These are phyloP conservation scores for Kwoniella mangroviensis DNA, from an alignment of 768 basidiomycete species.

Conservation along the genomic window DNA sequence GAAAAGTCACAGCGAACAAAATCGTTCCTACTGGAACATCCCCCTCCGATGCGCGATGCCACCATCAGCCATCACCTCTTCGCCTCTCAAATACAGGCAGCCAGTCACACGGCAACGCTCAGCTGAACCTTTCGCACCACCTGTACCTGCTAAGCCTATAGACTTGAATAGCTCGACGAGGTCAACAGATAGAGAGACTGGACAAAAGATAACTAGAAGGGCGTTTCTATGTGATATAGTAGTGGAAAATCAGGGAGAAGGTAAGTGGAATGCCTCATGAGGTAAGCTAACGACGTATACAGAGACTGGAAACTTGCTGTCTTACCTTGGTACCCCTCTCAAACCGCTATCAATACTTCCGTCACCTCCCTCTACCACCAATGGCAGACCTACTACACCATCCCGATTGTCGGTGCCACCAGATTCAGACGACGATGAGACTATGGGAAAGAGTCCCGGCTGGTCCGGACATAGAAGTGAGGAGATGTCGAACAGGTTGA, in stretches of 20 bases:
- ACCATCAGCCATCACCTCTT: background rate
- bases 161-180: conserved; percentile 52
- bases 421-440: conserved; percentile 25
- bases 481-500: conserved; percentile 58
- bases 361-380: conserved; percentile 20
- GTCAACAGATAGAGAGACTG: conserved; percentile 47
- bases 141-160: conserved; percentile 41
- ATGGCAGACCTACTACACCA: conserved; percentile 33
- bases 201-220: conserved; percentile 67
- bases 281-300: conserved; percentile 5
- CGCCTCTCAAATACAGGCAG: background rate
- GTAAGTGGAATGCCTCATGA: conserved; percentile 27
- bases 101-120: conserved; percentile 13
- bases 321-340: conserved; percentile 45
- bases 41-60: conserved; percentile 6
- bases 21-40: background rate
- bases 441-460: background rate
- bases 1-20: background rate
- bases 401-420: conserved; percentile 17
- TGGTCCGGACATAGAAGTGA: conserved; percentile 56
- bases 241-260: conserved; percentile 74
- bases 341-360: conserved; percentile 35
- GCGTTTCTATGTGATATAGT: conserved; percentile 90
- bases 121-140: conserved; percentile 37
- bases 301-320: conserved; percentile 51